Conservation (phyloP, 2,329 filamentous ascomycete species). For the Cercospora citrullina region DNA sequence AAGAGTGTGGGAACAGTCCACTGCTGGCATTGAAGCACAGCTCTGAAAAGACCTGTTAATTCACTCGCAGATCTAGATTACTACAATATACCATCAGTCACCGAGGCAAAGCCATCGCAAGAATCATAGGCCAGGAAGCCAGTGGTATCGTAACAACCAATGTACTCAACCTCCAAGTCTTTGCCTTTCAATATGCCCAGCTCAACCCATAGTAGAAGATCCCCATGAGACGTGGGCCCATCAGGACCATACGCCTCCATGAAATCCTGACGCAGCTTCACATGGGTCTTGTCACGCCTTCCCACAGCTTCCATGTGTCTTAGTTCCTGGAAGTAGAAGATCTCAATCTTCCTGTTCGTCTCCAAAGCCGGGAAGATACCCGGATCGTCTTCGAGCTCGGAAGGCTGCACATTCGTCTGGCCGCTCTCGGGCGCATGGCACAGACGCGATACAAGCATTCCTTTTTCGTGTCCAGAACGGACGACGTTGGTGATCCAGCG, state of each 20-base stretch:
- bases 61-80: not conserved
- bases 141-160: not conserved
- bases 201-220: constrained; percentile 10
- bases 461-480: not conserved
- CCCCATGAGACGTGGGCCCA: constrained; percentile 4
- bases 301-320: constrained; percentile 7
- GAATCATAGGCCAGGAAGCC: not conserved
- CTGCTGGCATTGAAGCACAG: not conserved
- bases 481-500: constrained; percentile 8
- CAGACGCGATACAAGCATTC: not conserved
- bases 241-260: constrained; percentile 8
- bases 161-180: not conserved
- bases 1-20: constrained; percentile 20
- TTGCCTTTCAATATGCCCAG: not conserved
- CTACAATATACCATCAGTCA: not conserved
- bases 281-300: constrained; percentile 10
- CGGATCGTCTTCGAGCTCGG: not conserved
- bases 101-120: not conserved
- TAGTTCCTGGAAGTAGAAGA: constrained; percentile 12
- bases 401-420: not conserved
- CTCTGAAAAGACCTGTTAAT: not conserved
- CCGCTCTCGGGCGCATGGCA: not conserved
- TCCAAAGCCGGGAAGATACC: not conserved
- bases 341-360: not conserved
- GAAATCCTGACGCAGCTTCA: constrained; percentile 7